Evolutionary conservation across 1,139 yeast genomes (phyloP).

Genomic region (Saccharomycopsis crataegensis): DNA sequence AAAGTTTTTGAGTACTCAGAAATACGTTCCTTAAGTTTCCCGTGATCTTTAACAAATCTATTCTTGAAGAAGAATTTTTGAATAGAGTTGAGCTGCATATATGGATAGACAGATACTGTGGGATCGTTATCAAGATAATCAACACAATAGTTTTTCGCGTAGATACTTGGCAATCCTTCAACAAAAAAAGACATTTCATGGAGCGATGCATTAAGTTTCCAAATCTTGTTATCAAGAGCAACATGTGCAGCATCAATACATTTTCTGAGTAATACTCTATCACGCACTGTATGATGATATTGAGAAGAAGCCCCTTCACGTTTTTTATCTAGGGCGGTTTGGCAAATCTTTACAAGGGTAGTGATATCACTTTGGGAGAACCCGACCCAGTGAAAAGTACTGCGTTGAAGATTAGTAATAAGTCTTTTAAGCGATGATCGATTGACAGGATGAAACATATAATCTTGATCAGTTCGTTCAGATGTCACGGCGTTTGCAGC

Average conservation of each 20-base stretch:
- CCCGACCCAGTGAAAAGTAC: slow-evolving; percentile 72
- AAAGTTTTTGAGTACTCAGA: slow-evolving; percentile 33
- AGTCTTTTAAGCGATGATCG: slow-evolving; percentile 46
- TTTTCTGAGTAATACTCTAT: slow-evolving; percentile 33
- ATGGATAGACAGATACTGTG: slow-evolving; percentile 44
- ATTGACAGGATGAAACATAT: slow-evolving; percentile 60
- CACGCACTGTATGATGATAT: slow-evolving; percentile 32
- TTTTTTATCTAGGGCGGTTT: slow-evolving; percentile 36
- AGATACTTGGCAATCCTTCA: slow-evolving; percentile 35
- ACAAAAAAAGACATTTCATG: slow-evolving; percentile 62
- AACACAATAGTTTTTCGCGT: slow-evolving; percentile 37
- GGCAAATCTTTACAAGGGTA: slow-evolving; percentile 42
- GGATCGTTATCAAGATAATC: slow-evolving; percentile 28
- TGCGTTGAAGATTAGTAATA: slow-evolving; percentile 53
- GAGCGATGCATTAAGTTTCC: slow-evolving; percentile 48
- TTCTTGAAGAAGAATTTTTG: slow-evolving; percentile 50
- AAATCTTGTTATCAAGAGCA: slow-evolving; percentile 44
- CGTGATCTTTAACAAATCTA: slow-evolving; percentile 34
- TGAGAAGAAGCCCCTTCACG: slow-evolving; percentile 24
- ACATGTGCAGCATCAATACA: slow-evolving; percentile 39
- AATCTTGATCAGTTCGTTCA: slow-evolving; percentile 58
- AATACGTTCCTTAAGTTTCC: slow-evolving; percentile 29
- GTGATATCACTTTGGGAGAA: slow-evolving; percentile 51
- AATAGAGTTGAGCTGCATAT: slow-evolving; percentile 46
- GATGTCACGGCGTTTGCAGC: slow-evolving; percentile 72